Evolutionary conservation across 2,329 filamentous ascomycete species (phyloP).

Genomic region (Bipolaris bicolor): DNA sequence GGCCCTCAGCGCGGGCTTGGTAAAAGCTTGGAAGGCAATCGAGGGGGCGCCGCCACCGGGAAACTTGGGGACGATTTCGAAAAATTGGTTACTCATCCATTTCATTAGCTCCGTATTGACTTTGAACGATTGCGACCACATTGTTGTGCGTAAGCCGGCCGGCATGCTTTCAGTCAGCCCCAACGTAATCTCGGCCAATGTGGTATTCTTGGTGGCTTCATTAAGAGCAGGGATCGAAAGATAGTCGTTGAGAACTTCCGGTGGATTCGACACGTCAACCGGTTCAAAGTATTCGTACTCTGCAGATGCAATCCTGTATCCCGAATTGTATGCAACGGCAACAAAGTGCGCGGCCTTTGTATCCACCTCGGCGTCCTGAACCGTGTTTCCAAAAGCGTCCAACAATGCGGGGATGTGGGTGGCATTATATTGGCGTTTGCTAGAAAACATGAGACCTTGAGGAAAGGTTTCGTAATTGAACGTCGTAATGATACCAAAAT

Average conservation of each 20-base stretch:
- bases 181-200: slow-evolving; percentile 21
- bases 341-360: slow-evolving; percentile 30
- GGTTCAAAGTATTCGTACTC: slow-evolving; percentile 30
- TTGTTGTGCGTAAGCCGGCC: slow-evolving; percentile 30
- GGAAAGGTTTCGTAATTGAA: slow-evolving; percentile 30
- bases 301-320: slow-evolving; percentile 19
- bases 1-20: slow-evolving; percentile 17
- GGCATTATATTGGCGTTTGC: slow-evolving; percentile 14
- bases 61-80: slow-evolving; percentile 10
- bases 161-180: slow-evolving; percentile 17
- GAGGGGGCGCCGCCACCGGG: neutral
- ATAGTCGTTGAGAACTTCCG: slow-evolving; percentile 30
- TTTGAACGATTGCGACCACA: slow-evolving; percentile 37
- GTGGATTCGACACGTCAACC: slow-evolving; percentile 15
- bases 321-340: slow-evolving; percentile 19
- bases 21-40: slow-evolving; percentile 31
- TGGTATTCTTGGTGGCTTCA: slow-evolving; percentile 25
- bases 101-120: slow-evolving; percentile 26
- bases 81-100: slow-evolving; percentile 25
- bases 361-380: slow-evolving; percentile 22
- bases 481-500: slow-evolving; percentile 44
- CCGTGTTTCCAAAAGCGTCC: slow-evolving; percentile 26
- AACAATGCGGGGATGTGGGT: slow-evolving; percentile 21
- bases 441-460: slow-evolving; percentile 13
- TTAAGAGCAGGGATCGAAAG: slow-evolving; percentile 23